These are phyloP conservation scores for Cryphonectria nitschkei DNA, from an alignment of 2,329 filamentous ascomycete genomes.

Conservation along the genomic window DNA sequence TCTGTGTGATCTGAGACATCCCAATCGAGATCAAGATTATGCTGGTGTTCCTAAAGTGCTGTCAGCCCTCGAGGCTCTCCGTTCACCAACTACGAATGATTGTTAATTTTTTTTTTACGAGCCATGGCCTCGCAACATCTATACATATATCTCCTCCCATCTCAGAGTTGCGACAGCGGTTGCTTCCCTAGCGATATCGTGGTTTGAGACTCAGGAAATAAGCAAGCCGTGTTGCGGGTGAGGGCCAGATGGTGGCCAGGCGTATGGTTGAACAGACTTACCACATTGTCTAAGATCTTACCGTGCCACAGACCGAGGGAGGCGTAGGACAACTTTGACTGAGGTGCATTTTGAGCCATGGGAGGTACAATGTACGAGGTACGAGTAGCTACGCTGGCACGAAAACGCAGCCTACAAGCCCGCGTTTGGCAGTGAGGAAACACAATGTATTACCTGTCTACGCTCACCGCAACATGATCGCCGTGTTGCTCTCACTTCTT, in stretches of 20 bases:
- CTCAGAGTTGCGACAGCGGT: no score
- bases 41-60: background rate
- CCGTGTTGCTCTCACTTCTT: background rate
- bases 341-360: background rate
- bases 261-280: constrained; percentile 12
- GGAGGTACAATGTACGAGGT: background rate
- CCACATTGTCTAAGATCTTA: constrained; percentile 27
- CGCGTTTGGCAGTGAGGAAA: background rate
- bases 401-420: background rate
- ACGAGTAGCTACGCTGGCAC: background rate
- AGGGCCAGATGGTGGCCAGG: background rate
- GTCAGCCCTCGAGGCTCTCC: background rate
- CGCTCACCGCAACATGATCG: background rate
- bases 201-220: background rate
- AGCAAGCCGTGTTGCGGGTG: background rate
- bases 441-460: background rate
- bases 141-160: background rate
- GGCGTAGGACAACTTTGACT: constrained; percentile 4
- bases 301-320: constrained; percentile 16
- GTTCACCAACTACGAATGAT: background rate
- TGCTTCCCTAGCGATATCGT: background rate
- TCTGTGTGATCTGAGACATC: constrained; percentile 23
- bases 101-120: background rate
- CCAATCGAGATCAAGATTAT: constrained; percentile 22
- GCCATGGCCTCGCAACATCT: background rate